Conservation (phyloP, 495 filamentous ascomycete genomes). For the Xylaria intraflava region DNA sequence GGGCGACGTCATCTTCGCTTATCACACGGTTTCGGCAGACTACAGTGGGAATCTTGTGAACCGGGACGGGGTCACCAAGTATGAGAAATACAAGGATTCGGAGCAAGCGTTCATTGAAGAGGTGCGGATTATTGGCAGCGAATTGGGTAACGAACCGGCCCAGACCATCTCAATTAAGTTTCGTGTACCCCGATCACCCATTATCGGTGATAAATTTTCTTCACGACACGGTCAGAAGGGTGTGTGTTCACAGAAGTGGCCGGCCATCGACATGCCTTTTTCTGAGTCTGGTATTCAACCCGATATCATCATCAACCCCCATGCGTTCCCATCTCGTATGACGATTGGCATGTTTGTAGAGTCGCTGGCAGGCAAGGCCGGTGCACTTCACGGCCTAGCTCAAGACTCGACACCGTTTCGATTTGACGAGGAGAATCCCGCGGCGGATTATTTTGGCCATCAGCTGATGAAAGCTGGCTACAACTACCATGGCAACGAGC, state of each 20-base stretch:
- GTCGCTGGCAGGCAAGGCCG: conserved; percentile 90
- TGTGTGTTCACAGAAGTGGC: conserved; percentile 96
- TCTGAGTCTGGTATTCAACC: conserved; percentile 95
- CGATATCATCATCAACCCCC: conserved; percentile 97
- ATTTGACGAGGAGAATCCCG: conserved; percentile 87
- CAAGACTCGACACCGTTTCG: conserved; percentile 93
- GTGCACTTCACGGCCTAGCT: conserved; percentile 85
- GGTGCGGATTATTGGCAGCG: conserved; percentile 79
- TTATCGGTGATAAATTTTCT: conserved; percentile 98
- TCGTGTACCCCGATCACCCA: conserved; percentile 78
- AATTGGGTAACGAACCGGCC: conserved; percentile 71
- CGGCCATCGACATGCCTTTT: conserved; percentile 90
- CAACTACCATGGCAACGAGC: conserved; percentile 97
- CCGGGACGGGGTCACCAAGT: conserved; percentile 70
- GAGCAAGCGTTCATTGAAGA: conserved; percentile 88
- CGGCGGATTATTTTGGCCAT: conserved; percentile 90
- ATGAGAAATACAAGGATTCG: conserved; percentile 83
- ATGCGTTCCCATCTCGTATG: conserved; percentile 99
- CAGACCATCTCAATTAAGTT: conserved; percentile 87
- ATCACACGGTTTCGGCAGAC: conserved; percentile 78
- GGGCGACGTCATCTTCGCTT: conserved; percentile 80
- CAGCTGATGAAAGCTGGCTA: conserved; percentile 91
- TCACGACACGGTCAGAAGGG: conserved; percentile 98
- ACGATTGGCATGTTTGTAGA: conserved; percentile 99
- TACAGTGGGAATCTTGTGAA: conserved; percentile 68